These are phyloP conservation scores for Blechomonas ayalai DNA, from an alignment of 208 protist genomes.

Conservation along the genomic window DNA sequence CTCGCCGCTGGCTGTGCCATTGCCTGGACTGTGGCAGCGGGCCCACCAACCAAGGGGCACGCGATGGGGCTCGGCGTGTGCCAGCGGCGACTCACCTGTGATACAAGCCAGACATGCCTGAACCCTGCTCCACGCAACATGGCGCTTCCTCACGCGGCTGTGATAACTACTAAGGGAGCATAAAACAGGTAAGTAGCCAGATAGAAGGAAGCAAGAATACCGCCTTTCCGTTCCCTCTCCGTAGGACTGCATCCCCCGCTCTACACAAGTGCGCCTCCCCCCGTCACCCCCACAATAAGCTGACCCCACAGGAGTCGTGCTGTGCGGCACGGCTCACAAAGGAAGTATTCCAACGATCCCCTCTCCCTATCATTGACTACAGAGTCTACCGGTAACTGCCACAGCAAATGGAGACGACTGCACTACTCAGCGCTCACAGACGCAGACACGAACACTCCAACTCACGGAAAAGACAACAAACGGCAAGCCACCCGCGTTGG, in stretches of 20 bases:
- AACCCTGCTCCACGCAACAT: conserved; percentile 10
- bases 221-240: too few species aligned
- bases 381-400: too few species aligned
- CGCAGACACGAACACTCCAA: not conserved
- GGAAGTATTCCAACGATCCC: not conserved
- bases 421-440: conserved; percentile 5
- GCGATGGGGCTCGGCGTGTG: conserved; percentile 18
- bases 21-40: conserved; percentile 3
- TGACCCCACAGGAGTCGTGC: too few species aligned
- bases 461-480: not conserved
- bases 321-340: too few species aligned
- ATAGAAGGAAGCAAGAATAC: not conserved
- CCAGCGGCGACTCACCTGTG: conserved; percentile 12
- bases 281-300: too few species aligned
- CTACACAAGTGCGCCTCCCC: too few species aligned
- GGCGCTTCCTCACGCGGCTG: too few species aligned
- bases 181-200: not conserved
- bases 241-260: too few species aligned
- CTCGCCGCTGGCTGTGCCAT: not conserved
- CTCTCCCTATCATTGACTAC: not conserved
- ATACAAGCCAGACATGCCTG: conserved; percentile 9
- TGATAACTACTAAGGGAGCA: too few species aligned
- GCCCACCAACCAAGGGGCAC: conserved; percentile 36
- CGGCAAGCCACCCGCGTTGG: too few species aligned
- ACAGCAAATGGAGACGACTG: too few species aligned